These are phyloP conservation scores for Trichoderma sp. DNA, from an alignment of 2,329 filamentous ascomycete genomes.

Conservation along the genomic window DNA sequence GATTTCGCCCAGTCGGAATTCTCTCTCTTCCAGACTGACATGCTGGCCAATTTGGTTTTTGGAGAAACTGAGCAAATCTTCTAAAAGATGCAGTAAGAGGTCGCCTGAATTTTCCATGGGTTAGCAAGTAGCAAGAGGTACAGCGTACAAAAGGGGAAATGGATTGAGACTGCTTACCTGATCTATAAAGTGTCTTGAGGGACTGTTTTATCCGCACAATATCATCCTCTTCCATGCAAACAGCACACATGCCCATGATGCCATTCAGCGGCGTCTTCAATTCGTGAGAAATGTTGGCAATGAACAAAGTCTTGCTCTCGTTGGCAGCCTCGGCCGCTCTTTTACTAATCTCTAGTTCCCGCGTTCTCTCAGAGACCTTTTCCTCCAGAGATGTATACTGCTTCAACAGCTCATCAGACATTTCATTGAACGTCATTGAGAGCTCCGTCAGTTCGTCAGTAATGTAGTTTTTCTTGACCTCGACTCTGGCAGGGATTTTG, in stretches of 20 bases:
- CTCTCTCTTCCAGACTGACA: constrained; percentile 77
- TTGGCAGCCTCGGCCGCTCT: constrained; percentile 93
- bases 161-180: constrained; percentile 29
- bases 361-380: constrained; percentile 78
- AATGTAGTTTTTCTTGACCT: constrained; percentile 71
- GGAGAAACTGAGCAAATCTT: constrained; percentile 88
- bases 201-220: constrained; percentile 76
- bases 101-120: constrained; percentile 50
- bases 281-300: constrained; percentile 88
- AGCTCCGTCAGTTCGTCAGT: constrained; percentile 85
- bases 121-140: constrained; percentile 9
- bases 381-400: constrained; percentile 85
- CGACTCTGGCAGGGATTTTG: constrained; percentile 82
- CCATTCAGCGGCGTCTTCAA: constrained; percentile 94
- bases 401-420: constrained; percentile 86
- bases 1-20: constrained; percentile 83
- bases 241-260: constrained; percentile 89
- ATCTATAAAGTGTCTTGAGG: constrained; percentile 79
- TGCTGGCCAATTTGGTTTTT: constrained; percentile 93
- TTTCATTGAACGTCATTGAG: constrained; percentile 85
- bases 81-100: constrained; percentile 79
- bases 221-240: constrained; percentile 91
- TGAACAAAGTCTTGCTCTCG: constrained; percentile 95
- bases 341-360: constrained; percentile 84
- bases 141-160: not conserved